Evolutionary conservation across 1,284 basidiomycete genomes (phyloP).

Genomic region (Coniferiporia weirii): DNA sequence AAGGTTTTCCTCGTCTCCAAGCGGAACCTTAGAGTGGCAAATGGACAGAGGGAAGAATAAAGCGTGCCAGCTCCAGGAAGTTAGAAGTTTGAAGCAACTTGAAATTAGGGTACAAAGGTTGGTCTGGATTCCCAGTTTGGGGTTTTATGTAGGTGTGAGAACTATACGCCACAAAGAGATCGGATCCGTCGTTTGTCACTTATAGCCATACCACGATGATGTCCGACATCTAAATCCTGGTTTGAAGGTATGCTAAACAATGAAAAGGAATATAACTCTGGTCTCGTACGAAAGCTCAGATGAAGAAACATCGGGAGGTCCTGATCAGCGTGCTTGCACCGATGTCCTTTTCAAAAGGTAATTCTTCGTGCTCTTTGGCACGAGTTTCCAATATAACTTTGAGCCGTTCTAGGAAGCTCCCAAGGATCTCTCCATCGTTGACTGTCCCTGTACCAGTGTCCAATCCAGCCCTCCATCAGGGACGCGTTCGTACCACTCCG

Average conservation of each 20-base stretch:
- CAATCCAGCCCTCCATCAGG: constrained; percentile 70
- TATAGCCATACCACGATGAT: neutral
- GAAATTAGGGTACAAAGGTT: no score
- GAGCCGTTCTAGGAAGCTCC: constrained; percentile 46
- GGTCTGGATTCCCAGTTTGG: no score
- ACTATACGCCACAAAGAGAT: no score
- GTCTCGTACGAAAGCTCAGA: constrained; percentile 18
- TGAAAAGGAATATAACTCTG: constrained; percentile 15
- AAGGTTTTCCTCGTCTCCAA: neutral
- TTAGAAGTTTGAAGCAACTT: no score
- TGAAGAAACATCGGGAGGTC: neutral
- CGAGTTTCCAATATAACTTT: neutral
- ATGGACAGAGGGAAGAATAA: constrained; percentile 4
- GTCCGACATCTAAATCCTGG: neutral
- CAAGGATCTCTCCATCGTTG: constrained; percentile 48
- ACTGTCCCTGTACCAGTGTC: constrained; percentile 45
- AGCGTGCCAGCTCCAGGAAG: neutral
- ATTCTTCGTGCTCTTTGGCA: neutral
- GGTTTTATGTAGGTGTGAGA: no score
- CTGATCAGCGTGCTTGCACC: no score
- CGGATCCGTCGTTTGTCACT: no score
- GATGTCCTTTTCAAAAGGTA: neutral
- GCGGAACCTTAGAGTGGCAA: neutral
- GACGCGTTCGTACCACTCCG: constrained; percentile 64
- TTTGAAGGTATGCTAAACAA: neutral